Base-by-base conservation (phyloP, 495 filamentous ascomycete species). In the Penicillium verhagenii region DNA sequence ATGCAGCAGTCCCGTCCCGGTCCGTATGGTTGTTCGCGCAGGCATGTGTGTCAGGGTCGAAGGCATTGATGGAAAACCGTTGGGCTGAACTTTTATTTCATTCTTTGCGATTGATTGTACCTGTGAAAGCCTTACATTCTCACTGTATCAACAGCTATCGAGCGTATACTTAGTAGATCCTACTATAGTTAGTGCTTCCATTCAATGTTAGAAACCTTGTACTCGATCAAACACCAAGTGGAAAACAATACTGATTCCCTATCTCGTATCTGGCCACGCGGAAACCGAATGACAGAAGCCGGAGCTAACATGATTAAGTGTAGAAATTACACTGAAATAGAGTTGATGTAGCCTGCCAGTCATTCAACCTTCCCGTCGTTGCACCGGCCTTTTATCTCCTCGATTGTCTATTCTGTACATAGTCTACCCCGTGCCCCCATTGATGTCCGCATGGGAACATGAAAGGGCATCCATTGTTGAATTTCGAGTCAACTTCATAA, bases 301-400 rank as follows among this genome's bases (percentile, higher is more conserved):
- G 13, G 11, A 50, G 21, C 24, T 25, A 26, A 11, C 25, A 14
- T 31, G 24, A 39, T 45, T 16, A n/a, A 20, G n/a, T 33, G 45
- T 45, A n/a, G 21, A 33, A 29, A 59, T 61, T 61, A 64, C 58
- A 66, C 56, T 23, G 50, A 33, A 58, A 64, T 67, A 67, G 51
- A 64, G 61, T 64, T 64, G 51, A 59, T 58, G 58, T 64, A 53
- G 38, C 53, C 61, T 64, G 54, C 50, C 50, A 55, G 60, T 58
- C 45, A 60, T 63, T 53, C 26, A 53, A 46, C 33, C 21, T 50
- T 35, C 20, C 23, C 48, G 35, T 38, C 25, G 51, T 57, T 33
- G 52, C 59, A 59, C 39, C 28, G 6, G 57, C 19, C 28, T 18
- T 42, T 50, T 55, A n/a, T 18, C n/a, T 39, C 26, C 45, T 26